These are phyloP conservation scores for Solanum chacoense DNA, from an alignment of 305 asterid genomes.

Conservation along the genomic window DNA sequence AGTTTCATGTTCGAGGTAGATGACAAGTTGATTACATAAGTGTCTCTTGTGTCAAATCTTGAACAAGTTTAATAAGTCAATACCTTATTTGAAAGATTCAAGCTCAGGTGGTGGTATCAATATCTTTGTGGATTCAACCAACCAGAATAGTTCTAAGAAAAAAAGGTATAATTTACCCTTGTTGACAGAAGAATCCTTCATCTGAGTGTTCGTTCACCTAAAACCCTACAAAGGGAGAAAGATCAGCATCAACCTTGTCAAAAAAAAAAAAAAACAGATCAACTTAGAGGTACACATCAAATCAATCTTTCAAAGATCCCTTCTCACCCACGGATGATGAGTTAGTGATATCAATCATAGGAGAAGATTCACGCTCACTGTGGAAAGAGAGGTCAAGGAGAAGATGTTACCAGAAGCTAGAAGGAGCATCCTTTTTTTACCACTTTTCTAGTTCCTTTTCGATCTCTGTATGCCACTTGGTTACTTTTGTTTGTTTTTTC, in stretches of 20 bases:
- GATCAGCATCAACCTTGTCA: background rate
- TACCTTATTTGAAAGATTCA: no score
- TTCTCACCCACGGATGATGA: background rate
- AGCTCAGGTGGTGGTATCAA: background rate
- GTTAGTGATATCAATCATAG: background rate
- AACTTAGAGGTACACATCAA: background rate
- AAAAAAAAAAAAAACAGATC: background rate
- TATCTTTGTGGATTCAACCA: background rate
- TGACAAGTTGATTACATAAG: background rate
- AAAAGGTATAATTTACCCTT: background rate
- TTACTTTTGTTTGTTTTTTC: background rate
- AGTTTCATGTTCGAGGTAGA: background rate
- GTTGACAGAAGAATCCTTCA: background rate
- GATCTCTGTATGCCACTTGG: background rate
- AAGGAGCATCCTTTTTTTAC: background rate
- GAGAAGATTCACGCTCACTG: background rate
- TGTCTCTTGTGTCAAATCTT: background rate
- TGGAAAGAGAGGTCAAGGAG: background rate
- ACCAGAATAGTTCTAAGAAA: background rate
- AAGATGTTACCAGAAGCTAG: background rate
- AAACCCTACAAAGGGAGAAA: background rate
- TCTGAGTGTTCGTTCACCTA: background rate
- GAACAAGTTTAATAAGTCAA: background rate
- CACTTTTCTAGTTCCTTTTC: no score
- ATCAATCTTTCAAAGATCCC: background rate